Conservation (phyloP, 2,329 filamentous ascomycete species). For the Calonectria pteridis region DNA sequence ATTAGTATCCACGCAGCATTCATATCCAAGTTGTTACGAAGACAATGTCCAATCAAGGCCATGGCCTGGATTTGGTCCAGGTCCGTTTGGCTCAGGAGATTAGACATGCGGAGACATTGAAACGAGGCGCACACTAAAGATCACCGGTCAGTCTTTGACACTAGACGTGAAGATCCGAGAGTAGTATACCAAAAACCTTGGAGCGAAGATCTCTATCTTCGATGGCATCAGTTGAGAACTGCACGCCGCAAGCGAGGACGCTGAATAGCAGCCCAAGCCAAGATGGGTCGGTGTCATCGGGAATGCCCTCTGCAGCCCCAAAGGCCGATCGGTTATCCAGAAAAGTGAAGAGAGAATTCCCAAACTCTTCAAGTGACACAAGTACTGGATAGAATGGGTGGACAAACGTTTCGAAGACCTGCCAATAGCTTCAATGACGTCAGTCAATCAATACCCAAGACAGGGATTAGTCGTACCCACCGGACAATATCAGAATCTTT, state of each 20-base stretch:
- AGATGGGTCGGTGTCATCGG: background rate
- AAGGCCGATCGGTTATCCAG: background rate
- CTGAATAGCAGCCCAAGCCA: background rate
- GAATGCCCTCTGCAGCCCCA: background rate
- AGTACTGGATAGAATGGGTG: background rate
- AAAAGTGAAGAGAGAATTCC: background rate
- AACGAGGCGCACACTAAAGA: background rate
- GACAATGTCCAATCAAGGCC: background rate
- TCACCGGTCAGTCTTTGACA: background rate
- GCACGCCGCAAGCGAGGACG: background rate
- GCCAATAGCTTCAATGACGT: background rate
- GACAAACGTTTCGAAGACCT: background rate
- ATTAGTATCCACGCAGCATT: background rate
- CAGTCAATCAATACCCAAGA: background rate
- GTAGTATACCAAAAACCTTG: background rate
- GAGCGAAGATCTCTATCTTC: background rate
- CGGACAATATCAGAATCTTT: conserved; percentile 3
- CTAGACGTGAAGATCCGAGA: background rate
- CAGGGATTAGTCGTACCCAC: background rate
- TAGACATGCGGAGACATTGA: background rate
- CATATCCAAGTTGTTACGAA: background rate
- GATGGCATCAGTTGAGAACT: background rate
- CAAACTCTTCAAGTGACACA: background rate
- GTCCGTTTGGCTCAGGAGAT: background rate
- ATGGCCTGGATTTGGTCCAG: background rate